phyloP scores from a whole-genome alignment of 345 rosid species.

The Brassica cretica region DNA sequence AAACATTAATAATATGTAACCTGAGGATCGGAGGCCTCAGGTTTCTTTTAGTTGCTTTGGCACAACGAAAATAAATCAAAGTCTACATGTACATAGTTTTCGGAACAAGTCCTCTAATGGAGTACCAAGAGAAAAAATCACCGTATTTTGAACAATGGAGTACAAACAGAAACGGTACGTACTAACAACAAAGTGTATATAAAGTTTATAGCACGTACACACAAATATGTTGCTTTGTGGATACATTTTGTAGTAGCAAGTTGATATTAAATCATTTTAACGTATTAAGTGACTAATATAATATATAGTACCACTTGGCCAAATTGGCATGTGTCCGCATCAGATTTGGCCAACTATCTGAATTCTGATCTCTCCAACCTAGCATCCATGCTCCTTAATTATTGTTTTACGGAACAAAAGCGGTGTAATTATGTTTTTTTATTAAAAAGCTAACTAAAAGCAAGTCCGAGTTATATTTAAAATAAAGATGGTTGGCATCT shows the following conservation, averaged over 20 bases:
- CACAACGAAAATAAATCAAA: neutral
- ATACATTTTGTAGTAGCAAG: slow-evolving; percentile 19
- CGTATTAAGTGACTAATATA: slow-evolving; percentile 20
- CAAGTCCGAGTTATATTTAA: neutral
- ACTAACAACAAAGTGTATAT: neutral
- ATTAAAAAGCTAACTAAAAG: slow-evolving; percentile 9
- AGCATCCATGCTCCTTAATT: slow-evolving; percentile 37
- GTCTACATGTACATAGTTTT: neutral
- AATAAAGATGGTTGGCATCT: slow-evolving; percentile 18
- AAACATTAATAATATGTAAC: neutral
- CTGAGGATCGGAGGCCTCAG: neutral
- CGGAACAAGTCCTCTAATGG: neutral
- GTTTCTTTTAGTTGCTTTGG: neutral
- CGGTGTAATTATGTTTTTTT: slow-evolving; percentile 14
- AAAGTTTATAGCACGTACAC: neutral
- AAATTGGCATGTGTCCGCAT: slow-evolving; percentile 43
- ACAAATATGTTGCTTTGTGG: slow-evolving; percentile 27
- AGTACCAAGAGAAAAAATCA: neutral
- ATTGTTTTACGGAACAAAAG: slow-evolving; percentile 32
- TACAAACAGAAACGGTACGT: neutral
- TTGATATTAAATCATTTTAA: slow-evolving; percentile 24
- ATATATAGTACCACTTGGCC: slow-evolving; percentile 29
- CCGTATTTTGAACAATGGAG: neutral
- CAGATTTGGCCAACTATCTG: slow-evolving; percentile 38
- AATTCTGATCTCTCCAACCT: slow-evolving; percentile 33